phyloP scores from a whole-genome alignment of 495 filamentous ascomycete genomes.

The Penicillium arizonense region DNA sequence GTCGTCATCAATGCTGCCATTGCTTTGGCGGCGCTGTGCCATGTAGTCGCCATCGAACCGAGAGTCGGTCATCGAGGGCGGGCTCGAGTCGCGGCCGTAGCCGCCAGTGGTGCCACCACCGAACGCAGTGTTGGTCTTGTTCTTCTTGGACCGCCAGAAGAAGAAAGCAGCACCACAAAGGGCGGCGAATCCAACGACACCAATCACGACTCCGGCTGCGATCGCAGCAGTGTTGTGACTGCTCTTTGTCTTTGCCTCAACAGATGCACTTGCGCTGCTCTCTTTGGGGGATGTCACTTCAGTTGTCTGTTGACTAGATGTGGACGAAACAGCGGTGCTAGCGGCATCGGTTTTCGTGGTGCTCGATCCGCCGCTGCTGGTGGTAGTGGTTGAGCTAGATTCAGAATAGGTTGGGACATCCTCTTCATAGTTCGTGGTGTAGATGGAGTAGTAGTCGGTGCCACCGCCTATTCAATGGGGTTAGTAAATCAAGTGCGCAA shows the following conservation, averaged over 20 bases:
- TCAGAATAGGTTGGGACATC: conserved; percentile 28
- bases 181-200: conserved; percentile 66
- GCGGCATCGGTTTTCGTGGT: conserved; percentile 20
- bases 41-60: conserved; percentile 84
- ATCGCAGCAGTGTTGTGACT: conserved; percentile 70
- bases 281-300: conserved; percentile 31
- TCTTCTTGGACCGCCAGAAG: conserved; percentile 70
- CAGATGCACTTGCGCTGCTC: conserved; percentile 13
- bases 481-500: conserved; percentile 2
- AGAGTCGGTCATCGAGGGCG: conserved; percentile 66
- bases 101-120: conserved; percentile 62
- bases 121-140: conserved; percentile 77
- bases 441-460: conserved; percentile 37
- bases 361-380: background rate
- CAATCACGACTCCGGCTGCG: conserved; percentile 85
- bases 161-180: conserved; percentile 69
- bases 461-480: conserved; percentile 41
- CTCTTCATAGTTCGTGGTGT: conserved; percentile 38
- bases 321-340: conserved; percentile 16
- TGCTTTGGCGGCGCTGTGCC: conserved; percentile 84
- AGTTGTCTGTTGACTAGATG: conserved; percentile 34
- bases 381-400: conserved; percentile 17
- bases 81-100: conserved; percentile 14
- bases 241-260: conserved; percentile 21
- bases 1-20: conserved; percentile 97